phyloP scores from a whole-genome alignment of 2,329 filamentous ascomycete species.

The Exophiala viscosa region DNA sequence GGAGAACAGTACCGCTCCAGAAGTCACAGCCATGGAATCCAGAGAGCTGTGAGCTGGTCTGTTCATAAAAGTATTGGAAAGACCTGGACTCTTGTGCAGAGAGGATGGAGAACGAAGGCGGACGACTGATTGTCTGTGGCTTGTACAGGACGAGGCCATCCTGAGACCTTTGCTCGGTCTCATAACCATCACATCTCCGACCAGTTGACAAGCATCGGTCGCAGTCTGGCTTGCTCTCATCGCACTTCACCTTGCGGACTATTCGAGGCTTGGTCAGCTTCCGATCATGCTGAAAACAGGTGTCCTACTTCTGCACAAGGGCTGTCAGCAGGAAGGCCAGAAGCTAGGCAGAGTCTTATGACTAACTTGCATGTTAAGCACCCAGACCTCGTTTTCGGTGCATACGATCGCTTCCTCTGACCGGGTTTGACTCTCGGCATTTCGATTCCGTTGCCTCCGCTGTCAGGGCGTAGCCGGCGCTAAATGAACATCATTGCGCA shows the following conservation, averaged over 20 bases:
- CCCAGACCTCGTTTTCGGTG: constrained; percentile 33
- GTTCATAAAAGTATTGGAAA: constrained; percentile 7
- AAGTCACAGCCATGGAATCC: constrained; percentile 13
- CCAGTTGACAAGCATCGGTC: constrained; percentile 33
- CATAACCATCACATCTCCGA: constrained; percentile 34
- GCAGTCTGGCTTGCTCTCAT: constrained; percentile 35
- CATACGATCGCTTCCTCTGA: neutral
- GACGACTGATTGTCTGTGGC: neutral
- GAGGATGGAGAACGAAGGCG: neutral
- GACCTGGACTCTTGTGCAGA: neutral
- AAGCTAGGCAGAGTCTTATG: neutral
- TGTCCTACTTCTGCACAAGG: neutral
- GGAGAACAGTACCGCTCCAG: constrained; percentile 27
- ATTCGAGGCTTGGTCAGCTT: constrained; percentile 20
- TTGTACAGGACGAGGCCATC: neutral
- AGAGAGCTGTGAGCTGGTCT: neutral
- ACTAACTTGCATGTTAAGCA: constrained; percentile 57
- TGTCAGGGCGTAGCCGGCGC: neutral
- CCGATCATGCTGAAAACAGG: neutral
- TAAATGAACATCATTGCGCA: neutral
- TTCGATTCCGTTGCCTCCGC: neutral
- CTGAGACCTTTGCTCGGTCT: neutral
- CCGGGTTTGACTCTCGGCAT: neutral
- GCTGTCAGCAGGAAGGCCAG: neutral
- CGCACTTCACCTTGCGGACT: constrained; percentile 35